phyloP scores from a whole-genome alignment of 2,329 filamentous ascomycete genomes.

The Cordyceps fumosorosea region DNA sequence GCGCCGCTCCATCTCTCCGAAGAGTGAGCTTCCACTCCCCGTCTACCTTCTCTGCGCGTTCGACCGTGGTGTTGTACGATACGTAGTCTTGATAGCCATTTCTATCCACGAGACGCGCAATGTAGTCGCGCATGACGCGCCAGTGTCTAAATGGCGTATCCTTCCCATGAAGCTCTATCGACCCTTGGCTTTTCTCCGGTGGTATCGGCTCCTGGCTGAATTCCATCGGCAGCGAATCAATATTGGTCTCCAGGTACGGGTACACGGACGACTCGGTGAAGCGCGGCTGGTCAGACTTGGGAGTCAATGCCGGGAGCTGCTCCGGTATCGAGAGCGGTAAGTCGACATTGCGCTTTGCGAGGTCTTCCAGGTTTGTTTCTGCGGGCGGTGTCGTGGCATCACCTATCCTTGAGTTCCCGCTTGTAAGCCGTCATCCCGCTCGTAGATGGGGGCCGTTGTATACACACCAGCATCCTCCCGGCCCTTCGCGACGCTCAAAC shows the following conservation, averaged over 20 bases:
- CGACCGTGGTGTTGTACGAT: slow-evolving; percentile 54
- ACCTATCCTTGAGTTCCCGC: background rate
- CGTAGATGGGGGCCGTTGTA: background rate
- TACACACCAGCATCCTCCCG: slow-evolving; percentile 1
- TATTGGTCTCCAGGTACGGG: slow-evolving; percentile 59
- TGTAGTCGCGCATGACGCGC: slow-evolving; percentile 47
- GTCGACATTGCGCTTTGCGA: slow-evolving; percentile 32
- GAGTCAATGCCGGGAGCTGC: slow-evolving; percentile 38
- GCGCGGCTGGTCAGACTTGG: slow-evolving; percentile 37
- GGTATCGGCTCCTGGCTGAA: slow-evolving; percentile 53
- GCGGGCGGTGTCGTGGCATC: background rate
- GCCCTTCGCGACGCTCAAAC: background rate
- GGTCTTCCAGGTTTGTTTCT: background rate
- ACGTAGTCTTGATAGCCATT: slow-evolving; percentile 47
- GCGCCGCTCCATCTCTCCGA: slow-evolving; percentile 26
- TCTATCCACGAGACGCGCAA: slow-evolving; percentile 44
- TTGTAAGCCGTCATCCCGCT: background rate
- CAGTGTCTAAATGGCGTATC: slow-evolving; percentile 58
- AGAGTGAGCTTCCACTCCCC: slow-evolving; percentile 48
- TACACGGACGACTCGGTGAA: slow-evolving; percentile 55
- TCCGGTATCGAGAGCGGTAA: slow-evolving; percentile 39
- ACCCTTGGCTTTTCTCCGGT: slow-evolving; percentile 23
- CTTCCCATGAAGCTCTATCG: slow-evolving; percentile 39
- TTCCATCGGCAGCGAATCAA: slow-evolving; percentile 52
- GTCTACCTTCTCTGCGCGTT: slow-evolving; percentile 45